Evolutionary conservation across 2,329 filamentous ascomycete species (phyloP).

Genomic region (Achaetomium macrosporum): DNA sequence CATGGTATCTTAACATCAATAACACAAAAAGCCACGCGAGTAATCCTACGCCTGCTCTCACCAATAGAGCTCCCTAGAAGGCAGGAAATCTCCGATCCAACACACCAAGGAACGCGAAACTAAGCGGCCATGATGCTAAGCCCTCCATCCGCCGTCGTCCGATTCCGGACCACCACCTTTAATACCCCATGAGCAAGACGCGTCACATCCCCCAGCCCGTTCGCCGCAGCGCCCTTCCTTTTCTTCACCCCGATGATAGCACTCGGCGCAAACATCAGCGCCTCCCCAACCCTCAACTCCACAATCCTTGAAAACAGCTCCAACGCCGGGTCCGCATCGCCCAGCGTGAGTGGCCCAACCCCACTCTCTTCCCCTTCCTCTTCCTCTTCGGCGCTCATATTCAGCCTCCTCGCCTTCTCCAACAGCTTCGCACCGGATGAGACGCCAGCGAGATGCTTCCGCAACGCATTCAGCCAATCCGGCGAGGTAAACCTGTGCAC

Average conservation of each 20-base stretch:
- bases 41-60: neutral
- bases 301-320: slow-evolving; percentile 41
- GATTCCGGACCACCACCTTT: slow-evolving; percentile 36
- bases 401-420: slow-evolving; percentile 18
- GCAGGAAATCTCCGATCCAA: slow-evolving; percentile 1
- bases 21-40: neutral
- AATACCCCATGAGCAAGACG: slow-evolving; percentile 36
- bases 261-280: slow-evolving; percentile 42
- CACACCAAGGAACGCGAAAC: neutral
- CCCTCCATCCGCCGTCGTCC: slow-evolving; percentile 42
- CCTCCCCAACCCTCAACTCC: slow-evolving; percentile 38
- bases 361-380: slow-evolving; percentile 1
- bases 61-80: neutral
- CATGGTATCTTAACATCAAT: neutral
- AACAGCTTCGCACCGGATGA: slow-evolving; percentile 20
- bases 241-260: slow-evolving; percentile 33
- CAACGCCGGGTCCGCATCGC: slow-evolving; percentile 21
- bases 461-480: slow-evolving; percentile 29
- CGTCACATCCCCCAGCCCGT: slow-evolving; percentile 13
- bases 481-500: slow-evolving; percentile 60
- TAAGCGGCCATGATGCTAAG: slow-evolving; percentile 38
- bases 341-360: slow-evolving; percentile 12
- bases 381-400: neutral
- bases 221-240: neutral
- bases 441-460: slow-evolving; percentile 29